Evolutionary conservation across 495 filamentous ascomycete species (phyloP), one percentile per base, ranked within the genome.

Genomic region (Neurospora sp.): DNA sequence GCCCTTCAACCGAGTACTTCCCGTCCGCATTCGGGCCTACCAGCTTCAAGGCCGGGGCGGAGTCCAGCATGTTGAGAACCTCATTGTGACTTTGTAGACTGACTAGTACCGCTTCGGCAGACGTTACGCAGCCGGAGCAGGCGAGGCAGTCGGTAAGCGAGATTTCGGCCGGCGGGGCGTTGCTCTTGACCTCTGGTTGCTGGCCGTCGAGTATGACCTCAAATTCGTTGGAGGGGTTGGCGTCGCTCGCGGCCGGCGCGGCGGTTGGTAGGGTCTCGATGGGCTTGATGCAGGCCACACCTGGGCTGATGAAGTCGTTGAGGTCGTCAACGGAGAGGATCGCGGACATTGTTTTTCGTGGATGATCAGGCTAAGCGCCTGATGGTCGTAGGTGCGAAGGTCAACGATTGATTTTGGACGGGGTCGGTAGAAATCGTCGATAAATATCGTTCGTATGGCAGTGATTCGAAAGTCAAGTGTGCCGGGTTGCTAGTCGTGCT

Each of bases 231-330:
- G 77, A 72, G 23, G 74, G 76, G 27, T 35, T 66, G 54, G 14
- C 54, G 23, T 66, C 27, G 54, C 54, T 18, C 27, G 27, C 27
- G 27, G 54, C 6, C 14, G 54, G 54, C 54, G 54, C 27, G 2
- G 82, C 74, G 44, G 82, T 76, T 0, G 94, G 95, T 14, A 98
- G 87, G 1, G 93, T 93, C 81, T 99, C 96, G 76, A 99, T 89
- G 23, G 96, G 96, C 79, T 99, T 99, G 82, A 99, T 98, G 83
- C 96, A 99, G 42, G 96, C 96, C 74, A 99, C 93, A 42, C 96
- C 96, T 8, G 96, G 96, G 39, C 92, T 94, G 79, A 99, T 99
- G 85, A 99, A 99, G 86, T 99, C 96, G 85, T 99, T 99, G 74
- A 99, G 86, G 82, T 97, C 94, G 84, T 98, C 95, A 75, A 92